Evolutionary conservation across 306 rosid species (phyloP).

Genomic region (Trifolium repens): DNA sequence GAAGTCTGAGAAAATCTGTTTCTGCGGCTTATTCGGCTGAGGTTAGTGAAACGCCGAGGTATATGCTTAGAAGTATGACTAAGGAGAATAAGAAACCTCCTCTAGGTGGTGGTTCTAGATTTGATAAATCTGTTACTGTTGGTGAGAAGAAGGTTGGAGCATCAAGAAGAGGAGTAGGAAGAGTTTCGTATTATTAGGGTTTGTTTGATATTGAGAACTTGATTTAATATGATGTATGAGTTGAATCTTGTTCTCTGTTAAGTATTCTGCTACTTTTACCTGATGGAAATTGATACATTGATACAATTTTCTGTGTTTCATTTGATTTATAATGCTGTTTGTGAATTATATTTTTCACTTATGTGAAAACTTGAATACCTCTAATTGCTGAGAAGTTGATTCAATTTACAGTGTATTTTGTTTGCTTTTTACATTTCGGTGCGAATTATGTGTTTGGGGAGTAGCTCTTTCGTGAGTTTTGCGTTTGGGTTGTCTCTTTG

Average conservation of each 20-base stretch:
- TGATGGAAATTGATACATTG: conserved; percentile 3
- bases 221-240: conserved; percentile 32
- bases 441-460: no score
- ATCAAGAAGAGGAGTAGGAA: conserved; percentile 41
- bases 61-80: conserved; percentile 82
- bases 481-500: no score
- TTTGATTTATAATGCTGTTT: background rate
- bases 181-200: conserved; percentile 38
- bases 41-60: conserved; percentile 70
- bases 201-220: conserved; percentile 8
- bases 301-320: background rate
- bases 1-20: conserved; percentile 71
- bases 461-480: no score
- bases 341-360: background rate
- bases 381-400: background rate
- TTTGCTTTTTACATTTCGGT: background rate
- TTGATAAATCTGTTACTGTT: conserved; percentile 42
- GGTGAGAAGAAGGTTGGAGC: conserved; percentile 49
- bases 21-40: conserved; percentile 63
- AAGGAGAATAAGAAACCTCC: conserved; percentile 90
- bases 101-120: conserved; percentile 41
- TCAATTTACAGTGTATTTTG: background rate
- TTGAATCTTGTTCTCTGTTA: conserved; percentile 44
- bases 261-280: conserved; percentile 8
- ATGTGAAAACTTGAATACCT: background rate